A percentile compares a stretch with the other conserved stretches of the same genome.
phyloP scores from a whole-genome alignment of 2,329 filamentous ascomycete genomes.

The Penicillium paneum region DNA sequence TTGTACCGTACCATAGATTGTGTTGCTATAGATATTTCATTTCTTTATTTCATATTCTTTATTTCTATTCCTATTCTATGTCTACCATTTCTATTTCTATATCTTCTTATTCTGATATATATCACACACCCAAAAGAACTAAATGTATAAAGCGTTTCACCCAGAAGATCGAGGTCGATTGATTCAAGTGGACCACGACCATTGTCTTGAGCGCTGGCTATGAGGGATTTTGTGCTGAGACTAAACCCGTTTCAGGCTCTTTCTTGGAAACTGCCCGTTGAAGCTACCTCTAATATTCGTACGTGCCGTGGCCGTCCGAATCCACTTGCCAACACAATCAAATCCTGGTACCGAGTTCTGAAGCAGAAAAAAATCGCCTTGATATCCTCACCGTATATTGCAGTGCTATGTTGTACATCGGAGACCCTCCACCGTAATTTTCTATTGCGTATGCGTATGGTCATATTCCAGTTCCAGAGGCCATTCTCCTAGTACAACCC shows the following conservation, averaged over 20 bases:
- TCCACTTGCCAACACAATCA: conserved; percentile 8
- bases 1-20: background rate
- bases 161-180: background rate
- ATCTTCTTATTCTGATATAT: too few species aligned
- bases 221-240: conserved; percentile 21
- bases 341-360: background rate
- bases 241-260: conserved; percentile 9
- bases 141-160: background rate
- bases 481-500: background rate
- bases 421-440: background rate
- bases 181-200: conserved; percentile 4
- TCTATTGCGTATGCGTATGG: background rate
- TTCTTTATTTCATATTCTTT: background rate
- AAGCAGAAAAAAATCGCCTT: background rate
- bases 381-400: background rate
- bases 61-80: background rate
- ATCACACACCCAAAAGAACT: too few species aligned
- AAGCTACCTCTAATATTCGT: background rate
- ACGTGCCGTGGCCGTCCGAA: background rate
- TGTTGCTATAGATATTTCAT: background rate
- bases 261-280: background rate
- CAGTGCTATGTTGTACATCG: background rate
- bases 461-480: background rate
- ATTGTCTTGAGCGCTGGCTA: conserved; percentile 8
- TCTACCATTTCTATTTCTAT: too few species aligned